A percentile compares a stretch with the other conserved stretches of the same genome.
Evolutionary conservation across 2,329 filamentous ascomycete species (phyloP).

Genomic region (Ophiostoma novo-ulmi): DNA sequence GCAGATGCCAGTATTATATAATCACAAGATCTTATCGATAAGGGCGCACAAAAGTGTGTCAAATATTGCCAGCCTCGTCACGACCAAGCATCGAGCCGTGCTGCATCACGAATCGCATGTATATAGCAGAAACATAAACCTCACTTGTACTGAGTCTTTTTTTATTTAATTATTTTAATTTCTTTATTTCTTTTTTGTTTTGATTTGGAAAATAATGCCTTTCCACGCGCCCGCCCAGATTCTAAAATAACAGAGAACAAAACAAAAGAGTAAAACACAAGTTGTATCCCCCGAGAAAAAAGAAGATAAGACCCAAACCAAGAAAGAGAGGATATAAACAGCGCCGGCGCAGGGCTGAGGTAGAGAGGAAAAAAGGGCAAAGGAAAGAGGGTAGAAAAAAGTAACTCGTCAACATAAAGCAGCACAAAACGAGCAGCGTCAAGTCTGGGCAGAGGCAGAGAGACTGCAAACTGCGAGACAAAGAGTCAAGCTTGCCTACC

Average conservation of each 20-base stretch:
- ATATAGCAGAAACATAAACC: background rate
- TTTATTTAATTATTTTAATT: constrained; percentile 11
- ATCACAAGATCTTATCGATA: background rate
- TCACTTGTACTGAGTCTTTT: background rate
- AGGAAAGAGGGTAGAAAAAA: background rate
- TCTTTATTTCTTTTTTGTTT: constrained; percentile 14
- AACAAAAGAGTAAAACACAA: constrained; percentile 17
- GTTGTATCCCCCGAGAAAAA: constrained; percentile 11
- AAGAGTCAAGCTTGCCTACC: background rate
- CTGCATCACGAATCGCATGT: background rate
- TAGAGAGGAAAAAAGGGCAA: background rate
- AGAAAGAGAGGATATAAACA: constrained; percentile 16
- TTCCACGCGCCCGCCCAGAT: constrained; percentile 19
- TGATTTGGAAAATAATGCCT: constrained; percentile 6
- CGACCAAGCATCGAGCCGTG: background rate
- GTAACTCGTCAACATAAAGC: background rate
- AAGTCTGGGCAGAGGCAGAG: background rate
- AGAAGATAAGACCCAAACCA: constrained; percentile 11
- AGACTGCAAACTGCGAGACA: background rate
- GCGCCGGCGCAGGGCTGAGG: background rate
- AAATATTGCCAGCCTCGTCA: constrained; percentile 4
- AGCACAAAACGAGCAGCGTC: constrained; percentile 1
- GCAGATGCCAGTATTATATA: background rate
- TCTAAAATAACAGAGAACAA: constrained; percentile 19
- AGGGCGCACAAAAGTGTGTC: constrained; percentile 2